Base-by-base conservation (phyloP, 495 filamentous ascomycete species). In the Penicillium ochrochloron region DNA sequence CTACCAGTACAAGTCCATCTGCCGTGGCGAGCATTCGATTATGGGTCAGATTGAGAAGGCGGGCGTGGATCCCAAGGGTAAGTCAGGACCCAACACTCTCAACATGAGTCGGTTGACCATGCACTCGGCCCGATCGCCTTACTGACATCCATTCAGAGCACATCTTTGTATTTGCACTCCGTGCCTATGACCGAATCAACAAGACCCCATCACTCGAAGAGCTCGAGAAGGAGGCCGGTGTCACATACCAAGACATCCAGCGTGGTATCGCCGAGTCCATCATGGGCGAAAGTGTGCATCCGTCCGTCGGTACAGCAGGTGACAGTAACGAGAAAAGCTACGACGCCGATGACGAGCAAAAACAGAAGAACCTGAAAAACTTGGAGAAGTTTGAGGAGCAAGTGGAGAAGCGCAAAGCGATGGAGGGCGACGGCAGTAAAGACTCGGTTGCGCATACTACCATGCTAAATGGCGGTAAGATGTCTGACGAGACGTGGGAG, bases 1-100 rank as follows among this genome's bases (percentile, higher is more conserved):
- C 71, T 99, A 97, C 74, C 94, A 97, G 74, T 99, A 94, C 78
- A 97, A 95, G 74, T 95, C 92, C 1, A 96, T 99, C 62, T 89
- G 88, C 68, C 90, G 94, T 14, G 94, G 95, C 2, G 88, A 96
- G 67, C 82, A 97, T 73, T 96, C 92, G 12, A 97, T 97, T 55
- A 93, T 90, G 69, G 90, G 84, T 17, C 90, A 90, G 67, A 87
- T 97, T 31, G 75, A 82, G 25, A 89, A 88, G 5, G 84, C 92
- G 66, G 94, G 92, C 4, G 86, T 97, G 17, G 85, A 97, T 67
- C 92, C 95, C 0, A 85, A 66, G 53, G 58, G 79, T 80, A 74
- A 56, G 73, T 39, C 34, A 33, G 48, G 11, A 4, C 59, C 27
- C 35, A 17, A 17, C 15, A 25, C 15, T 7, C 11, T 27, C 11